Evolutionary conservation across 306 rosid genomes (phyloP).

Genomic region (Leucaena leucocephala): DNA sequence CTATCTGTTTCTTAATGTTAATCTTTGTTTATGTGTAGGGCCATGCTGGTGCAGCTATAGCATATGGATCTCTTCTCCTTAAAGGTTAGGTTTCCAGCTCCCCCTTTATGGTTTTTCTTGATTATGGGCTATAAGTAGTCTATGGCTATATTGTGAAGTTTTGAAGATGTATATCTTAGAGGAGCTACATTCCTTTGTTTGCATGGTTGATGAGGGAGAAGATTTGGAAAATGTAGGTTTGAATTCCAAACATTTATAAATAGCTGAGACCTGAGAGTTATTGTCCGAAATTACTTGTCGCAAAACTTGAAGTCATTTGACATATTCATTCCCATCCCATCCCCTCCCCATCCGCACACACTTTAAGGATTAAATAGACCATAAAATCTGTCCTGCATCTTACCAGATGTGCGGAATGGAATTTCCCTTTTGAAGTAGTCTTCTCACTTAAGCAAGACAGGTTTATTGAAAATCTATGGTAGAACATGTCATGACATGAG

Average conservation of each 20-base stretch:
- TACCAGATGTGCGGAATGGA: neutral
- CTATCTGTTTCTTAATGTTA: conserved; percentile 11
- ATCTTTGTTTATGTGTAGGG: conserved; percentile 52
- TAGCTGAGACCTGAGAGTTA: neutral
- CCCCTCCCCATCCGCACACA: neutral
- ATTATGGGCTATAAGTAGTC: conserved; percentile 3
- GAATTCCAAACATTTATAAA: conserved; percentile 2
- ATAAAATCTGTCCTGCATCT: neutral
- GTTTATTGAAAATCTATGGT: neutral
- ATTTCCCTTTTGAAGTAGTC: neutral
- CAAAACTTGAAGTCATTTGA: neutral
- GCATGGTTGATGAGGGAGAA: neutral
- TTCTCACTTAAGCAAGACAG: conserved; percentile 23
- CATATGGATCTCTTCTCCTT: conserved; percentile 93
- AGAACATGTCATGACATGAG: neutral
- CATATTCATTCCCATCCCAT: neutral
- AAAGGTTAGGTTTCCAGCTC: conserved; percentile 55
- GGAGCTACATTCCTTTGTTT: neutral
- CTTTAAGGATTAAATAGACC: neutral
- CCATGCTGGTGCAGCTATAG: conserved; percentile 92
- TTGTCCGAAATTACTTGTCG: neutral
- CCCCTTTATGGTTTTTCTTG: neutral
- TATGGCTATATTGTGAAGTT: neutral
- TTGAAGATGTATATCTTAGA: neutral
- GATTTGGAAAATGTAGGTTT: neutral